Base-by-base conservation (phyloP, 2,329 filamentous ascomycete genomes). In the Colletotrichum tamarilloi region DNA sequence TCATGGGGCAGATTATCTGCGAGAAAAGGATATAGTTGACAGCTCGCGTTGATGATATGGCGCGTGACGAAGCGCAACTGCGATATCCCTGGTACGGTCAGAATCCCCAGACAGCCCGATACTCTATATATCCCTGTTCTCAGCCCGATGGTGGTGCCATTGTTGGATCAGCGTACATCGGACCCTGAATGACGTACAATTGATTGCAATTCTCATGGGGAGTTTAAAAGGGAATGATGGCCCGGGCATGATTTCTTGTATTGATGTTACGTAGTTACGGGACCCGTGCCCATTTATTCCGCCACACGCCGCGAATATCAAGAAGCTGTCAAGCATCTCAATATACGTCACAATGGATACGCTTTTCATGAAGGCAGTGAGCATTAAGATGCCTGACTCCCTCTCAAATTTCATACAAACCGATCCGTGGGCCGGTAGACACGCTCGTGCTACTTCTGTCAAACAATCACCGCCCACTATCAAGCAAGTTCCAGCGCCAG, bases 191-290 rank as follows among this genome's bases (percentile, higher is more conserved):
- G 60, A 62, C 60, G 60, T 52, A 62, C 3, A n/a, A n/a, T 26
- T 52, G 6, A 52, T 35, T 12, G 11, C 19, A 16, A 49, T 32
- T n/a, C 3, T 11, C 24, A 28, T 30, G 42, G 42, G 14, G 14
- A 7, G n/a, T 46, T 46, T 46, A 46, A 26, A 49, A 26, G 12
- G 35, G 14, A 24, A 30, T 14, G 26, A 26, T 7, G n/a, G 56
- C 22, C 68, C 28, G 73, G 73, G 74, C 67, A 71, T 62, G 74
- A 49, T 14, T 5, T 2, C 5, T 24, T 7, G 4, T 24, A 24
- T 3, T 9, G n/a, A 3, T 3, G 35, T 8, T n/a, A 49, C 42
- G 42, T 49, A n/a, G 42, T 4, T 7, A 49, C 42, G 42, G 42
- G 19, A 49, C 16, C 42, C 8, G 19, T 49, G 42, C 19, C 42